Base-by-base conservation (phyloP, 352 stramenopile species). In the Phytophthora tubulina region DNA sequence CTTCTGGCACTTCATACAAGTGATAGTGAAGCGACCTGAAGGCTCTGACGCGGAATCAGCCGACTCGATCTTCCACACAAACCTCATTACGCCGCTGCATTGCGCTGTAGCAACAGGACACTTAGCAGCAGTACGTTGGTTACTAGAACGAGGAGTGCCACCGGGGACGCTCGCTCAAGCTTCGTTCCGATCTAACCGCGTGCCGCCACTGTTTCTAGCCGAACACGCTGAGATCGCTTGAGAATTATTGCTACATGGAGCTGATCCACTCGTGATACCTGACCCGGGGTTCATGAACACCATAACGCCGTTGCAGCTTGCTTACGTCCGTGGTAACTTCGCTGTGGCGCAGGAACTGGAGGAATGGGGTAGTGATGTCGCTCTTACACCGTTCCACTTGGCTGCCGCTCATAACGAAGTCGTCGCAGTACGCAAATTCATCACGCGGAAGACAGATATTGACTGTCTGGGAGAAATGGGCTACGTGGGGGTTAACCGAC, bases 281-380 rank as follows among this genome's bases (percentile, higher is more conserved):
- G 84, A 93, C 14, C 82, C 86, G 30, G 86, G 86, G n/a, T 80
- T 79, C 67, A 89, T 90, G 80, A 92, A 92, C 72, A 94, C 86
- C n/a, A 65, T 94, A 9, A 92, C 86, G 0, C 84, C 77, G 15
- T 62, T 94, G 7, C 84, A 94, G 52, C 60, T 91, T 6, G 84
- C 86, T 15, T 94, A 92, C 58, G 48, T 94, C 32, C 76, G 85
- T 31, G 84, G 80, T 7, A 92, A 93, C 56, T 90, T 77, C 38
- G 82, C 85, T 1, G 82, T 94, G 1, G 85, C 80, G 3, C 77
- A 82, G 15, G 86, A 87, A 56, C 68, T 94, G 2, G 86, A 94
- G 49, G 82, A 92, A 4, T 90, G 82, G 82, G 86, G 86, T 27
- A 68, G 78, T n/a, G 86, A 94, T 38, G 80, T 94, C 4, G 85